phyloP scores from a whole-genome alignment of 73 alveolate species.

The Durusdinium trenchii region DNA sequence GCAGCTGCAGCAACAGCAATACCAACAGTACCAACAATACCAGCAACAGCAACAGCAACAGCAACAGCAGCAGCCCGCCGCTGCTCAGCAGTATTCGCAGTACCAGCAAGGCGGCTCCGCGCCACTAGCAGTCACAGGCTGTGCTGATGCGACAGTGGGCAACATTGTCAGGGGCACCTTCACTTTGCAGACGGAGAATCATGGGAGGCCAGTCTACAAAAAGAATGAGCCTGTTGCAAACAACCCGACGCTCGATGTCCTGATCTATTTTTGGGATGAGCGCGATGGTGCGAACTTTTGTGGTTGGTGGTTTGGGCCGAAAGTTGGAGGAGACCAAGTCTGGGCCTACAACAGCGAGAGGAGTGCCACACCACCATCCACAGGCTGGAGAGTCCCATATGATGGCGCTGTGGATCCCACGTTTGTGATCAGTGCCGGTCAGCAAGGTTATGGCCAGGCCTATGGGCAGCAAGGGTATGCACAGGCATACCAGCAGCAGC shows the following conservation, averaged over 20 bases:
- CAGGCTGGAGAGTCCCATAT: slow-evolving; percentile 89
- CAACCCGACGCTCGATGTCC: slow-evolving; percentile 84
- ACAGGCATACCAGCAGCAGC: slow-evolving; percentile 44
- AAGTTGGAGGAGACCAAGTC: slow-evolving; percentile 92
- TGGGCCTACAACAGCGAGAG: slow-evolving; percentile 95
- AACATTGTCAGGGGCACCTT: slow-evolving; percentile 91
- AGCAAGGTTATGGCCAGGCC: neutral
- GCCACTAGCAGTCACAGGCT: slow-evolving; percentile 74
- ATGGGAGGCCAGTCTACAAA: slow-evolving; percentile 90
- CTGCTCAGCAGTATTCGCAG: slow-evolving; percentile 37
- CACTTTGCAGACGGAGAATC: slow-evolving; percentile 60
- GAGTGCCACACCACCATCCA: slow-evolving; percentile 81
- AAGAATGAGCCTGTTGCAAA: slow-evolving; percentile 83
- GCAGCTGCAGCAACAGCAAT: slow-evolving; percentile 55
- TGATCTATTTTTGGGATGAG: slow-evolving; percentile 95
- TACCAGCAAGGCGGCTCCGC: neutral
- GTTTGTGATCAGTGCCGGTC: slow-evolving; percentile 38
- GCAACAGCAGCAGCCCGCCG: slow-evolving; percentile 36
- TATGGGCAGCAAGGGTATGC: neutral
- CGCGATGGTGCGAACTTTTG: slow-evolving; percentile 95
- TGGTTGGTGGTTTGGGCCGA: slow-evolving; percentile 96
- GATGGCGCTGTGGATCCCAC: slow-evolving; percentile 76
- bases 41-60: neutral
- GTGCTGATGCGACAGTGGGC: slow-evolving; percentile 92
- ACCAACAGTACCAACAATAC: slow-evolving; percentile 9